Base-by-base conservation (phyloP, 2,329 filamentous ascomycete species). In the Diaporthe citri region DNA sequence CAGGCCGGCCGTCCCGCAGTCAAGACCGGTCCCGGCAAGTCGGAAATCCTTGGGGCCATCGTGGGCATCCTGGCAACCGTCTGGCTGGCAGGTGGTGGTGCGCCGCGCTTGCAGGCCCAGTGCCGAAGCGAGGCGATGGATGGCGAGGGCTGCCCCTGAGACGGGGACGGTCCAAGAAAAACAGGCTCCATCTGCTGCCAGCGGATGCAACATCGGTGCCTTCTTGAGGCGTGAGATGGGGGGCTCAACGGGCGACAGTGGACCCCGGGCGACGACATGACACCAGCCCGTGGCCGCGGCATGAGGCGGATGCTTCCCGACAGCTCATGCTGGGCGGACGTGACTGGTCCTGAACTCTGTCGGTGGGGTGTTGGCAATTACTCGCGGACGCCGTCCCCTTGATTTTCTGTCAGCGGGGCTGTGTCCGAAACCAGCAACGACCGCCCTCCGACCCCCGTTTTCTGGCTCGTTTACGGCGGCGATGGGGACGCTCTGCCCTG, bases 251-350 rank as follows among this genome's bases (percentile, higher is more conserved):
- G 70, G 70, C 55, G 52, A 69, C 46, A 60, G 72, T 70, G 72
- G 72, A 55, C 60, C 56, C 52, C 34, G 51, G 46, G 31, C 52
- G 39, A 43, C 34, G 28, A 64, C 62, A 28, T 60, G 48, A 59
- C 51, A 57, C 41, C 73, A 60, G 55, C 59, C 34, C 17, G 52
- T 34, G 59, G 48, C 41, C 71, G 71, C 71, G 72, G 72, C 71
- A 59, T 67, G 31, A 34, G 59, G 72, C 74, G 74, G 74, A 76
- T 76, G 72, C 74, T 74, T 74, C 66, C 72, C 74, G 72, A 74
- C 59, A 69, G 59, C 72, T 70, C 43, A 71, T 51, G 52, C 55
- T 67, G 51, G 43, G 69, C 60, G 55, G 41, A 51, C 48, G 48
- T 56, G 67, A 74, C 60, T 76, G 74, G 72, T 72, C 72, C 57